Base-by-base conservation (phyloP, 2,329 filamentous ascomycete species). In the Metarhizium anisopliae region DNA sequence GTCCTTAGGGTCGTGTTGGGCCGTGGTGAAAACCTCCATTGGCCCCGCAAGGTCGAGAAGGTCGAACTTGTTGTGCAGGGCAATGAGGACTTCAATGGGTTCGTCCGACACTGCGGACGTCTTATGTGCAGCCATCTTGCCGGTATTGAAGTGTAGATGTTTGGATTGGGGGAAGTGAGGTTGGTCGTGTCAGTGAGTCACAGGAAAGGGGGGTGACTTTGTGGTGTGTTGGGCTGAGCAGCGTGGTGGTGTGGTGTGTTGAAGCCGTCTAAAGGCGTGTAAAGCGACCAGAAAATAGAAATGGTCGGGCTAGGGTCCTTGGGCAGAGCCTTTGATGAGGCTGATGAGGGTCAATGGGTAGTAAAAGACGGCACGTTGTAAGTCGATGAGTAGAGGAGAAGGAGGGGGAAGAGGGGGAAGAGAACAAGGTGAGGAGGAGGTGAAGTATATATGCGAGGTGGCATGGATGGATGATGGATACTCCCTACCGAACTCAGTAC, bases 81-180 rank as follows among this genome's bases (percentile, higher is more conserved):
- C 80, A 70, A 84, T 77, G 66, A 84, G 78, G 61, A 84, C 78
- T 60, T 83, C 75, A 65, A 84, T 73, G 61, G 80, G 80, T 58
- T 70, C 67, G 67, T 83, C 80, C 64, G 75, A 74, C 69, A 81
- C 78, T 67, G 80, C 79, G 70, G 79, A 80, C 62, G 72, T 75
- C 77, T 83, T 83, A 67, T 71, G 71, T 68, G 78, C 72, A 74
- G 68, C 77, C 81, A 84, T 84, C 70, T 71, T 80, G 74, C 47
- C 61, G 53, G 47, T 49, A 60, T 53, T 58, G 62, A 55, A 47
- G 55, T 56, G 54, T 54, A 58, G 51, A 20, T 2, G 57, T 50
- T 53, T 60, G 56, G 52, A 59, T 53, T 53, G 56, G 59, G 50
- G 53, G 54, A 36, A 50, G 47, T 36, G 36, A 14, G 18, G 49